These are phyloP conservation scores for Pseudopyricularia cyperi DNA, from an alignment of 2,329 filamentous ascomycete genomes.

Conservation along the genomic window DNA sequence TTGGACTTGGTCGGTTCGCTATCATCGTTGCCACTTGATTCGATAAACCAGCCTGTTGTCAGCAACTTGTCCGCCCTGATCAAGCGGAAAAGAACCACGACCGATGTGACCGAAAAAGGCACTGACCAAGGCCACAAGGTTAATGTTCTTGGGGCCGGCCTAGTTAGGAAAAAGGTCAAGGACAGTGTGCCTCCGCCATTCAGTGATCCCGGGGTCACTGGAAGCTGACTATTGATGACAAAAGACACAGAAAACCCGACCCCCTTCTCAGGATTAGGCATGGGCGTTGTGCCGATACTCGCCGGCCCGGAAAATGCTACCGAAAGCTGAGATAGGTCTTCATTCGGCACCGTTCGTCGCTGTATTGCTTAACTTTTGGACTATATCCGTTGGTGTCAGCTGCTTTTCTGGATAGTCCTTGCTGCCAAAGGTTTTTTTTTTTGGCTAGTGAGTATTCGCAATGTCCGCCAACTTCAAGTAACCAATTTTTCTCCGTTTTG, in stretches of 20 bases:
- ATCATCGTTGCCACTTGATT: background rate
- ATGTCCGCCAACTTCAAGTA: too few species aligned
- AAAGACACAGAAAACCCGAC: background rate
- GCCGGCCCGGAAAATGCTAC: background rate
- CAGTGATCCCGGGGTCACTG: background rate
- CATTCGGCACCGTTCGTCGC: too few species aligned
- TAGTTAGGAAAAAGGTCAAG: conserved; percentile 33
- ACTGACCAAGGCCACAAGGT: conserved; percentile 1
- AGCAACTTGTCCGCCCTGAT: conserved; percentile 37
- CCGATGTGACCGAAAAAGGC: background rate
- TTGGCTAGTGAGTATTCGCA: too few species aligned
- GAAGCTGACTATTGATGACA: background rate
- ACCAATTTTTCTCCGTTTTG: too few species aligned
- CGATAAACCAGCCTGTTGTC: conserved; percentile 11
- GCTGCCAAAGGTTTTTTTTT: too few species aligned
- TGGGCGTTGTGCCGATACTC: background rate
- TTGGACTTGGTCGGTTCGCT: conserved; percentile 29
- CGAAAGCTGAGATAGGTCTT: too few species aligned
- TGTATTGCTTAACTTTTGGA: too few species aligned
- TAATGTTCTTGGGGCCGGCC: conserved; percentile 12
- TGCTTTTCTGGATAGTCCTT: too few species aligned
- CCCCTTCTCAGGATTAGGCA: too few species aligned
- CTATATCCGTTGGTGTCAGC: too few species aligned
- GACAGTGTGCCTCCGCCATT: background rate
- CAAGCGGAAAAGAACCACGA: conserved; percentile 16